phyloP scores from a whole-genome alignment of 306 rosid genomes.

The Leucaena leucocephala region DNA sequence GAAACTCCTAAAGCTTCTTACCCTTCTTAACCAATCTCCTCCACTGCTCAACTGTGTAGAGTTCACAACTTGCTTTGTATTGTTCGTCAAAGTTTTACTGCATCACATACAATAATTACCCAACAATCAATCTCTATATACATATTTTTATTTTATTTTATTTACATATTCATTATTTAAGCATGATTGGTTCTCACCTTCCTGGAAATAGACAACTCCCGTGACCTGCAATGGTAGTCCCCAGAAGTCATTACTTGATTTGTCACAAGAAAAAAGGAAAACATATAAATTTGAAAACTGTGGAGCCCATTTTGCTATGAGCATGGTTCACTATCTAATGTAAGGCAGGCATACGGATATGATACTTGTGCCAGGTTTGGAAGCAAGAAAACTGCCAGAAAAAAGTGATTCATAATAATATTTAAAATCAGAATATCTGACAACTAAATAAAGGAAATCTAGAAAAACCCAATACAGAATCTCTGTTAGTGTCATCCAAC shows the following conservation, averaged over 20 bases:
- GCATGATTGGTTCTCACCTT: constrained; percentile 53
- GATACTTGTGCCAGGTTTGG: constrained; percentile 27
- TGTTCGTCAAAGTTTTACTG: constrained; percentile 68
- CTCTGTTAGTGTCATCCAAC: constrained; percentile 35
- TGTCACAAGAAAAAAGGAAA: constrained; percentile 17
- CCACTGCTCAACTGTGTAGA: constrained; percentile 63
- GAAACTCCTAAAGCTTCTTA: constrained; percentile 45
- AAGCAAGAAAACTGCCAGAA: constrained; percentile 33
- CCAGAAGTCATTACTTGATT: constrained; percentile 32
- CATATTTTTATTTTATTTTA: neutral
- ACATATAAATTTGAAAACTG: constrained; percentile 11
- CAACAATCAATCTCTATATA: constrained; percentile 20
- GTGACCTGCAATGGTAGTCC: constrained; percentile 71
- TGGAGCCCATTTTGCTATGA: constrained; percentile 43
- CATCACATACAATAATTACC: constrained; percentile 27
- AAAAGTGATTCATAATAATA: constrained; percentile 15
- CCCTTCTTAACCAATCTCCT: constrained; percentile 50
- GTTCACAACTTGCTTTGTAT: constrained; percentile 64
- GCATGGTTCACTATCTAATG: neutral
- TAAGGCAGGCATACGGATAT: neutral
- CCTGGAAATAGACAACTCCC: constrained; percentile 90
- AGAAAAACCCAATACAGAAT: constrained; percentile 37
- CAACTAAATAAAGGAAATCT: constrained; percentile 30
- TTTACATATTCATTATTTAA: neutral
- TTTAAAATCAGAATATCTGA: neutral